Percentiles rank a stretch among this genome's conserved stretches.
Conservation (phyloP, 78 protist species). For the Paratrimastix pyriformis region DNA sequence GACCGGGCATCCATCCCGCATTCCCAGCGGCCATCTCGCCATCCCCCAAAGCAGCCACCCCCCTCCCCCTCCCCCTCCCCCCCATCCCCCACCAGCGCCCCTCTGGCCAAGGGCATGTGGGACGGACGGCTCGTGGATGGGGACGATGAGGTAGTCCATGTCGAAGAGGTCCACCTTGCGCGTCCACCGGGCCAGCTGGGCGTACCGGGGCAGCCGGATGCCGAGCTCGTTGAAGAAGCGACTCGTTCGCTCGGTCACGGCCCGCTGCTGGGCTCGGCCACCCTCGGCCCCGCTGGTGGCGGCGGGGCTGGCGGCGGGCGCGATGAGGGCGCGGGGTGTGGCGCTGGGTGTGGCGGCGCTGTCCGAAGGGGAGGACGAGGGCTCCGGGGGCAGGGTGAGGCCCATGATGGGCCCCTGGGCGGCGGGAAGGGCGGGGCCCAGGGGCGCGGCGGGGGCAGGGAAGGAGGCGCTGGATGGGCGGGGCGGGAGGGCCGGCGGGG, state of each 20-base stretch:
- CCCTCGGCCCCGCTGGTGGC: background rate
- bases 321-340: background rate
- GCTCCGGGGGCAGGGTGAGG: background rate
- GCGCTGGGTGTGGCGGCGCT: background rate
- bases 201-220: no score
- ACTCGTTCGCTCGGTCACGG: no score
- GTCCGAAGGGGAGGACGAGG: background rate
- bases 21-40: no score
- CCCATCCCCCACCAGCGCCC: no score
- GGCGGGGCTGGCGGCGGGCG: background rate
- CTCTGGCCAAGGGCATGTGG: no score
- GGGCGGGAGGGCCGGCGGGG: no score
- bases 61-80: no score
- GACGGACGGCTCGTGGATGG: background rate
- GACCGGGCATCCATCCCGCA: no score
- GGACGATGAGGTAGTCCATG: background rate
- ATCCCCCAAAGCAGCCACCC: no score
- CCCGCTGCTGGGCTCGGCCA: background rate
- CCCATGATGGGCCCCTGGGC: background rate
- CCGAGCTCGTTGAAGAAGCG: no score
- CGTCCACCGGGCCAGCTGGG: background rate
- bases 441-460: no score
- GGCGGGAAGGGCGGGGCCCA: background rate
- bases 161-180: background rate
- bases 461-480: no score